Evolutionary conservation across 192 early-diverging fungal genomes (phyloP).

Genomic region (Umbelopsis sp.): DNA sequence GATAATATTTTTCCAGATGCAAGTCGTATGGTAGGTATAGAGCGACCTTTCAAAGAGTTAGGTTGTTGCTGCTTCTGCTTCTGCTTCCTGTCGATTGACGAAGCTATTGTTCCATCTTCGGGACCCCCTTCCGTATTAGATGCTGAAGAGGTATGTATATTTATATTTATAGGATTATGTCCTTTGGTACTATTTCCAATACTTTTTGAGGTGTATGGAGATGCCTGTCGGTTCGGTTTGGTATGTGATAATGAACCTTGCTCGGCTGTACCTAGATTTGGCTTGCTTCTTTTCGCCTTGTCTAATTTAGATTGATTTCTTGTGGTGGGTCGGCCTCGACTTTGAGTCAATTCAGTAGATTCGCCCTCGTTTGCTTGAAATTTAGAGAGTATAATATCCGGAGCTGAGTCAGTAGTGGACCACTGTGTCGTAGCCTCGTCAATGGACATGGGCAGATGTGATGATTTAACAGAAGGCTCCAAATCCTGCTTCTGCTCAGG

Average conservation of each 20-base stretch:
- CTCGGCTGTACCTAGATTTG: background rate
- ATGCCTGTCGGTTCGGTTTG: background rate
- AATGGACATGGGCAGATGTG: slow-evolving; percentile 1
- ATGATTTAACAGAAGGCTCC: background rate
- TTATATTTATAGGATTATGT: background rate
- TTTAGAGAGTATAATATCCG: background rate
- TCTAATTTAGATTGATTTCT: background rate
- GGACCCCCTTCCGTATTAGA: background rate
- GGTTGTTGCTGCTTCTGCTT: background rate
- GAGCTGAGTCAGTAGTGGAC: background rate
- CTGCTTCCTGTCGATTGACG: background rate
- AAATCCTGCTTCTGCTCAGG: slow-evolving; percentile 9
- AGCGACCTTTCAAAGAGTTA: background rate
- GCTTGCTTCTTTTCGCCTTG: background rate
- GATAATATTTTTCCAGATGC: background rate
- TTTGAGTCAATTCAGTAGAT: background rate
- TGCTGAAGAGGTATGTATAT: background rate
- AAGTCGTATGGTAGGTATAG: background rate
- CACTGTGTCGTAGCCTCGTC: background rate
- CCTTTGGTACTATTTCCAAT: background rate
- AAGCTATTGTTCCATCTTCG: background rate
- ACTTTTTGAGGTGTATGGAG: background rate
- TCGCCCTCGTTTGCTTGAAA: background rate
- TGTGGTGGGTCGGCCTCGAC: background rate
- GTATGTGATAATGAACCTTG: background rate